Evolutionary conservation across 2,329 filamentous ascomycete species (phyloP).

Genomic region (Calonectria hawksworthii): DNA sequence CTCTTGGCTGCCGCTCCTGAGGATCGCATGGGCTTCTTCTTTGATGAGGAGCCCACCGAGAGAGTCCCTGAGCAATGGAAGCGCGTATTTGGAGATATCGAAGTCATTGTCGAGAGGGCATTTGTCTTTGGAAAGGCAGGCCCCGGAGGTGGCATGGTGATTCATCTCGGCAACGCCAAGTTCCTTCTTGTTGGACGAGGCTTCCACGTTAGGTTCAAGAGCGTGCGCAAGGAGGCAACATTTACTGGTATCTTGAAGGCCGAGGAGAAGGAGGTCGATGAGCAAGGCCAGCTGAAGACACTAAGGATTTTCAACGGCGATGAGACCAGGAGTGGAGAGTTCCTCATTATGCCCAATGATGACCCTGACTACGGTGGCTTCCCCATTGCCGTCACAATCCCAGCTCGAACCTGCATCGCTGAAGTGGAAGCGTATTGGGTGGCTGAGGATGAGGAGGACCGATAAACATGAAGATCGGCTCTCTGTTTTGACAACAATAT

Average conservation of each 20-base stretch:
- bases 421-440: slow-evolving; percentile 56
- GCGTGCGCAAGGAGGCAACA: slow-evolving; percentile 47
- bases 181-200: slow-evolving; percentile 55
- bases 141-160: slow-evolving; percentile 55
- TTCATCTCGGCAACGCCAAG: slow-evolving; percentile 51
- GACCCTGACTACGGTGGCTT: slow-evolving; percentile 70
- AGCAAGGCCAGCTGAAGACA: slow-evolving; percentile 50
- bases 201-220: slow-evolving; percentile 54
- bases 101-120: slow-evolving; percentile 53
- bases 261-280: slow-evolving; percentile 54
- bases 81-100: slow-evolving; percentile 49
- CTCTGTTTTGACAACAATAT: not conserved
- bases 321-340: slow-evolving; percentile 59
- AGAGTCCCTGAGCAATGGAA: slow-evolving; percentile 44
- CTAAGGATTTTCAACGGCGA: slow-evolving; percentile 55
- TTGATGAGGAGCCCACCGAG: slow-evolving; percentile 50
- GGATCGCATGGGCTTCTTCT: slow-evolving; percentile 55
- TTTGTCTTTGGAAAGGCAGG: slow-evolving; percentile 58
- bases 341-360: slow-evolving; percentile 68
- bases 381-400: slow-evolving; percentile 67
- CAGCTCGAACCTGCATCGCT: slow-evolving; percentile 63
- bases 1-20: slow-evolving; percentile 48
- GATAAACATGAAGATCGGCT: slow-evolving; percentile 10
- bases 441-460: slow-evolving; percentile 45
- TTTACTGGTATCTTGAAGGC: slow-evolving; percentile 55